Evolutionary conservation across 176 grass and related monocot genomes (phyloP).

Genomic region (Aegilops speltoides): DNA sequence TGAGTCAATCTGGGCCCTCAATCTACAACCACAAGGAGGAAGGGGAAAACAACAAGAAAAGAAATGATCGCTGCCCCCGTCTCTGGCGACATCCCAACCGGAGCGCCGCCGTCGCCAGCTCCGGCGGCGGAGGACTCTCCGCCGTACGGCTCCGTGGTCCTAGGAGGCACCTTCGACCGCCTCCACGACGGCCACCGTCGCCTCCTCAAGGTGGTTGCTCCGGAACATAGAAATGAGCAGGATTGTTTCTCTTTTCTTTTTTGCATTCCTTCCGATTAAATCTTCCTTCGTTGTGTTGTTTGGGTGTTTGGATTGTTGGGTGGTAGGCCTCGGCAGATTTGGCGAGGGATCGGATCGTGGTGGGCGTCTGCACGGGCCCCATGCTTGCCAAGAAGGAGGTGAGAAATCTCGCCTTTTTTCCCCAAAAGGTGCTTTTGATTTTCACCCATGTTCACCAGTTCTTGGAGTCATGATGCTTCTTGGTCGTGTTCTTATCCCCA

Average conservation of each 20-base stretch:
- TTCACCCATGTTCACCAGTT: neutral
- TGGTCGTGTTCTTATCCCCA: neutral
- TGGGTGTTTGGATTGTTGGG: neutral
- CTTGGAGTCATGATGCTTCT: neutral
- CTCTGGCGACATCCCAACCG: neutral
- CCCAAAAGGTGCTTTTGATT: neutral
- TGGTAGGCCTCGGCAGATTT: slow-evolving; percentile 56
- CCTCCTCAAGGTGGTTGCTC: slow-evolving; percentile 55
- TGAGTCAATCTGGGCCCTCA: slow-evolving; percentile 19
- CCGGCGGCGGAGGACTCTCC: neutral
- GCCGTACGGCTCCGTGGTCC: slow-evolving; percentile 43
- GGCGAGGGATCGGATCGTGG: slow-evolving; percentile 49
- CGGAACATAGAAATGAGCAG: neutral
- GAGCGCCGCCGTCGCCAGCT: neutral
- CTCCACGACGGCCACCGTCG: slow-evolving; percentile 65
- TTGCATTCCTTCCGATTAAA: neutral
- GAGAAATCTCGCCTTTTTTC: slow-evolving; percentile 2
- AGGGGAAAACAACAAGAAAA: neutral
- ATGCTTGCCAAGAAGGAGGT: slow-evolving; percentile 75
- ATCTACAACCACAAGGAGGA: neutral
- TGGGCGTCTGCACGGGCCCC: slow-evolving; percentile 61
- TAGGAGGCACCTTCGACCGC: slow-evolving; percentile 72
- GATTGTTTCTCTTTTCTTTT: neutral
- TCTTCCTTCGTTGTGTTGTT: neutral
- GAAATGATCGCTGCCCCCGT: slow-evolving; percentile 32